Evolutionary conservation across 345 rosid genomes (phyloP).

Genomic region (Salix viminalis): DNA sequence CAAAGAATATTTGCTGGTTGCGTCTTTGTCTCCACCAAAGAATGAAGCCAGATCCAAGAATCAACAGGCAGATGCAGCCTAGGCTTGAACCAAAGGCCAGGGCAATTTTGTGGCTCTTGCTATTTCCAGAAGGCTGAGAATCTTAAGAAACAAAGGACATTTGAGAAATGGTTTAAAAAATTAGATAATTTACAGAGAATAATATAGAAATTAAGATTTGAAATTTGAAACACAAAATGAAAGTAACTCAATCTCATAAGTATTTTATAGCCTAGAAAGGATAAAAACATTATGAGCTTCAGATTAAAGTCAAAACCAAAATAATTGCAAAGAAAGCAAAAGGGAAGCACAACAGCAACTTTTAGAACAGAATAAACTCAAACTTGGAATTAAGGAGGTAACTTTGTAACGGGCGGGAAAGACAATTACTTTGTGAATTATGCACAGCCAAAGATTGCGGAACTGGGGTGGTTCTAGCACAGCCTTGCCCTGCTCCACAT

Average conservation of each 20-base stretch:
- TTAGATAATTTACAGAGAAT: neutral
- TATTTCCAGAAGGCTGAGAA: conserved; percentile 40
- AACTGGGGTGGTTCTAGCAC: conserved; percentile 51
- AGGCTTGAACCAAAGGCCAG: conserved; percentile 65
- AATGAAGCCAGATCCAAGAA: conserved; percentile 57
- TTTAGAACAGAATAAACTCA: conserved; percentile 3
- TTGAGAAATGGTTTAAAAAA: conserved; percentile 10
- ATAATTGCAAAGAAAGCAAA: neutral
- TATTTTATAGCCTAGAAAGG: neutral
- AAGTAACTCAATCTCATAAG: neutral
- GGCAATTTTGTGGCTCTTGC: conserved; percentile 55
- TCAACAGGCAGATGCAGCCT: conserved; percentile 57
- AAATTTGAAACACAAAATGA: neutral
- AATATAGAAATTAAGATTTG: neutral
- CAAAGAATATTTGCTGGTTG: conserved; percentile 87
- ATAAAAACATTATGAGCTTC: conserved; percentile 8
- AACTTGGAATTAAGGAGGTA: conserved; percentile 5
- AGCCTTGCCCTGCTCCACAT: conserved; percentile 65
- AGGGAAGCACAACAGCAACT: neutral
- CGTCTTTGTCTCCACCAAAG: conserved; percentile 77
- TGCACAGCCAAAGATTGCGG: conserved; percentile 42
- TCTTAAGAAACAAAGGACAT: conserved; percentile 31
- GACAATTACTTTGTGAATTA: conserved; percentile 48
- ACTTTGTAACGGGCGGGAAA: conserved; percentile 13
- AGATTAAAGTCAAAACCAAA: conserved; percentile 10